Percentiles rank a stretch among this genome's conserved stretches.
These are phyloP conservation scores for Linnemannia exigua DNA, from an alignment of 192 early-diverging fungal species.

Conservation along the genomic window DNA sequence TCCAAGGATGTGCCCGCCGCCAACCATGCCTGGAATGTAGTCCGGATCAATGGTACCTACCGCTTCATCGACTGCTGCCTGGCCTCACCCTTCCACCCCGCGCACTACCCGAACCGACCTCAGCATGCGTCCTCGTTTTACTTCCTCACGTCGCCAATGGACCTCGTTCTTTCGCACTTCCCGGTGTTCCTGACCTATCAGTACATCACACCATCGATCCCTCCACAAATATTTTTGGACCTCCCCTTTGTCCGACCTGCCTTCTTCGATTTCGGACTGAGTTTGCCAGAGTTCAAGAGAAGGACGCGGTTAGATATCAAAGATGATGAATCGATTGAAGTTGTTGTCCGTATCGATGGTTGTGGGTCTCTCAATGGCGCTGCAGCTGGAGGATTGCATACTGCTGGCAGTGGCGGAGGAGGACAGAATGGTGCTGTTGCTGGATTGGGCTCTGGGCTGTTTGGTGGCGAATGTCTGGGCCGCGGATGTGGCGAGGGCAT, in stretches of 20 bases:
- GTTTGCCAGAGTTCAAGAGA: constrained; percentile 49
- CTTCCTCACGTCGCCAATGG: constrained; percentile 54
- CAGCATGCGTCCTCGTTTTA: constrained; percentile 42
- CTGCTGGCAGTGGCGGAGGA: constrained; percentile 14
- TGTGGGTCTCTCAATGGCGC: constrained; percentile 13
- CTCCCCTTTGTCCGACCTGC: constrained; percentile 62
- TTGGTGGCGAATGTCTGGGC: constrained; percentile 44
- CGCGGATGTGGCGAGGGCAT: constrained; percentile 41
- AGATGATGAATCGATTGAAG: constrained; percentile 46
- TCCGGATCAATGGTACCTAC: constrained; percentile 65
- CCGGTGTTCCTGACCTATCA: constrained; percentile 57
- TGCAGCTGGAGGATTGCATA: background rate
- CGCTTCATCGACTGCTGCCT: constrained; percentile 70
- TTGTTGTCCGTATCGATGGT: constrained; percentile 29
- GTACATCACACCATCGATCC: constrained; percentile 57
- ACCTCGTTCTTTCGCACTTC: constrained; percentile 47
- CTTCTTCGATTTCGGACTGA: constrained; percentile 58
- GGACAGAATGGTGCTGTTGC: constrained; percentile 8
- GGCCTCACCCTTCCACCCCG: constrained; percentile 61
- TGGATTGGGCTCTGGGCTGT: background rate
- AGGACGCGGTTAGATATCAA: constrained; percentile 38
- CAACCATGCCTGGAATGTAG: constrained; percentile 54
- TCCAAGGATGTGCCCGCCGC: constrained; percentile 38
- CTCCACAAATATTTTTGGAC: constrained; percentile 47
- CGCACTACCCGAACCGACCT: constrained; percentile 47